Base-by-base conservation (phyloP, 139 green algal genomes). In the Microglena sp. region DNA sequence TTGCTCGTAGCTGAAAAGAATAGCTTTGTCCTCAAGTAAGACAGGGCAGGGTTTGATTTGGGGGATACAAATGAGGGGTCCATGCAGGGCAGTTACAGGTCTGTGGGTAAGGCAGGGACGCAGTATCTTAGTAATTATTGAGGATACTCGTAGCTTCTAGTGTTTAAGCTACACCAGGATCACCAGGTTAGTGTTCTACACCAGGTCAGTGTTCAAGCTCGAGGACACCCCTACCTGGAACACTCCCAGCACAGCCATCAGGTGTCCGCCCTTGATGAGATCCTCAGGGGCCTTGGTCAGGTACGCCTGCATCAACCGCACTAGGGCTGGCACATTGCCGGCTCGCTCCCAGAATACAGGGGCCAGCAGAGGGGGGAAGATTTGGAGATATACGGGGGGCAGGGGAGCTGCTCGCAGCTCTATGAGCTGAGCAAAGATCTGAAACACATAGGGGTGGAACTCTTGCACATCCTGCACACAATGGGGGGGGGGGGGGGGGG, bases 251-350 rank as follows among this genome's bases (percentile, higher is more conserved):
- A 97, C 71, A 21, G 74, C 69, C 60, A 84, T 61, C 36, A 98
- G 69, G 76, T 92, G 82, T 2, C 80, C 78, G 0, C 75, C 71
- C 0, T 63, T 31, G 22, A 86, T 79, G 21, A 95, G 76, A 34
- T 91, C 76, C 3, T 62, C 34, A 3, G 66, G 63, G 0, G 88
- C 83, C 55, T 91, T 91, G 29, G 55, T 22, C 60, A 98, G 68
- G 72, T 96, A 98, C n/a, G 93, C 89, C 70, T 85, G 73, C 15
- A 99, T 72, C 54, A 99, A 77, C 2, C 89, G 82, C 31, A 90
- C 87, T 26, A 99, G 80, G 4, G 94, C 87, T 3, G 93, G 89
- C 24, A 98, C 79, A 70, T 98, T 98, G 53, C 86, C 92, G 0
- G 72, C 68, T 0, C 89, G 77, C 81, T 98, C 92, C 94, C 94